Evolutionary conservation across 73 alveolate species (phyloP).

Genomic region (Tetrahymena thermophila): DNA sequence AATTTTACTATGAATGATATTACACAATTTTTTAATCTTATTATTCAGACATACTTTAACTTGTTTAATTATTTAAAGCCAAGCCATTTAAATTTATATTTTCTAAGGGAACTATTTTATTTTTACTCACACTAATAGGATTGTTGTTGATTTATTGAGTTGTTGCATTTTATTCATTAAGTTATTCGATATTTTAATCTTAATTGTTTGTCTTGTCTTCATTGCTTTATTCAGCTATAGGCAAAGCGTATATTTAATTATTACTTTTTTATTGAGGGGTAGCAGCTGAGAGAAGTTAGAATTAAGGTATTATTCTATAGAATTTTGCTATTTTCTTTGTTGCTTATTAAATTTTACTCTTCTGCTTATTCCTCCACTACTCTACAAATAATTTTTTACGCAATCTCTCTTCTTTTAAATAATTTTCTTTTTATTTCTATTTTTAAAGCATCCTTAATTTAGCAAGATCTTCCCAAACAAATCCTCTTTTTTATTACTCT

Average conservation of each 20-base stretch:
- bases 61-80: neutral
- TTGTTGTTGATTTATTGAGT: too few species aligned
- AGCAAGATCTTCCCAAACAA: neutral
- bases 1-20: neutral
- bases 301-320: neutral
- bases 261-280: too few species aligned
- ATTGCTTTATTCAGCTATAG: neutral
- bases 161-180: neutral
- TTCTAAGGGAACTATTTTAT: neutral
- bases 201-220: neutral
- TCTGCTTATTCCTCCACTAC: neutral
- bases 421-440: neutral
- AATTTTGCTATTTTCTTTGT: neutral
- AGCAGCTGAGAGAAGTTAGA: neutral
- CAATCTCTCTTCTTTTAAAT: neutral
- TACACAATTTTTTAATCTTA: neutral
- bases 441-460: neutral
- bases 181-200: neutral
- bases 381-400: neutral
- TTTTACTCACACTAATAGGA: too few species aligned
- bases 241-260: neutral
- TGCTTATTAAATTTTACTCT: neutral
- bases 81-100: neutral
- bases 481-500: neutral
- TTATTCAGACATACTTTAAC: neutral